Evolutionary conservation across 257 asterid genomes (phyloP), one percentile per base, ranked within the genome.

Genomic region (Solanum bulbocastanum): DNA sequence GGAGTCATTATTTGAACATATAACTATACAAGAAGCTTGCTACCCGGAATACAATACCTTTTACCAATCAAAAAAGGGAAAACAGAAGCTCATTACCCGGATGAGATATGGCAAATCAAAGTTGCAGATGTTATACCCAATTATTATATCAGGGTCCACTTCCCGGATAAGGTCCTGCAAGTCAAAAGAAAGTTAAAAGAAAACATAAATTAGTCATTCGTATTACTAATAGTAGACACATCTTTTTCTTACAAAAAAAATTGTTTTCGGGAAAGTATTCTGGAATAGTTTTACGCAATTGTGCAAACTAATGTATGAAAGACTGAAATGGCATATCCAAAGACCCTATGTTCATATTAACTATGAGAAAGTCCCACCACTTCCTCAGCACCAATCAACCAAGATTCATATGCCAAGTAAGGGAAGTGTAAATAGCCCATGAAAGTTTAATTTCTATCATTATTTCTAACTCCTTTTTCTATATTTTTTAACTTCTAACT

Each of bases 101-200:
- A 97, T 97, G 89, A 97, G 99, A 92, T 97, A 97, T 42, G 99
- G 99, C 89, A 97, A 88, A 93, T 96, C 99, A 90, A 97, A 97
- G 88, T 97, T 97, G 94, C 99, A 97, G 87, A 97, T 97, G 91
- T 97, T 97, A 91, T 97, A 97, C 83, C 99, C 99, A 92, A 97
- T 96, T 87, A 97, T 90, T 86, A 97, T 95, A 88, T 97, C 99
- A 60, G 99, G 99, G 91, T 97, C 99, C 91, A 96, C 96, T 90
- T 97, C 99, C 72, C 97, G 96, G 62, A 97, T 90, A 62, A 97
- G 91, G 88, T 97, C 99, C 99, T 97, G 93, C 85, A 91, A 75
- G 87, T 40, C 71, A 78, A 74, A 36, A 69, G 89, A 83, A 87
- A 69, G 68, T 60, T 60, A 60, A 22, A 22, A 62, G 33, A 62